These are phyloP conservation scores for Theileria parva DNA, from an alignment of 169 alveolate genomes.

Conservation along the genomic window DNA sequence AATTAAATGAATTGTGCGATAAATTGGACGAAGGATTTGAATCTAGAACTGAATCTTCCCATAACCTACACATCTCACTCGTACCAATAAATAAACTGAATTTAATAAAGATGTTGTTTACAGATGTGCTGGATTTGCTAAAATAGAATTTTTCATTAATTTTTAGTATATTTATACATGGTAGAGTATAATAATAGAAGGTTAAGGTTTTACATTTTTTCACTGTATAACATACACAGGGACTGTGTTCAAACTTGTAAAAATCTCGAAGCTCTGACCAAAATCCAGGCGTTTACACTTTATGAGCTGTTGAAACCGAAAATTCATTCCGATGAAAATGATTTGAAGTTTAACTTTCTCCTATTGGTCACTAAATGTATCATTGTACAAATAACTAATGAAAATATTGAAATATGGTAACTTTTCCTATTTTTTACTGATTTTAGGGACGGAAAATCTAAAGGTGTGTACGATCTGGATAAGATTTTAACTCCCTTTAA, in stretches of 20 bases:
- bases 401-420: neutral
- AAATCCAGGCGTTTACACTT: neutral
- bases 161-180: neutral
- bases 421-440: neutral
- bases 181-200: conserved; percentile 2
- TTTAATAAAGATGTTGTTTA: neutral
- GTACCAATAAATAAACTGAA: neutral
- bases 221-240: conserved; percentile 6
- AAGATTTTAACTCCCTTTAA: neutral
- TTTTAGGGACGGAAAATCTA: neutral
- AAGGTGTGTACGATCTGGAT: neutral
- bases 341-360: neutral
- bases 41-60: neutral
- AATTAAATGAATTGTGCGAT: neutral
- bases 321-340: neutral
- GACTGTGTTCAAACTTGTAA: neutral
- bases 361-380: conserved; percentile 5
- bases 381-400: conserved; percentile 3
- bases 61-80: neutral
- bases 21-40: neutral
- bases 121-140: conserved; percentile 11
- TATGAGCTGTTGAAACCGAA: neutral
- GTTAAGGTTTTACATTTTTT: neutral
- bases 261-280: neutral
- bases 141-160: neutral